Conservation (phyloP, 345 rosid genomes). For the Viola odorata region DNA sequence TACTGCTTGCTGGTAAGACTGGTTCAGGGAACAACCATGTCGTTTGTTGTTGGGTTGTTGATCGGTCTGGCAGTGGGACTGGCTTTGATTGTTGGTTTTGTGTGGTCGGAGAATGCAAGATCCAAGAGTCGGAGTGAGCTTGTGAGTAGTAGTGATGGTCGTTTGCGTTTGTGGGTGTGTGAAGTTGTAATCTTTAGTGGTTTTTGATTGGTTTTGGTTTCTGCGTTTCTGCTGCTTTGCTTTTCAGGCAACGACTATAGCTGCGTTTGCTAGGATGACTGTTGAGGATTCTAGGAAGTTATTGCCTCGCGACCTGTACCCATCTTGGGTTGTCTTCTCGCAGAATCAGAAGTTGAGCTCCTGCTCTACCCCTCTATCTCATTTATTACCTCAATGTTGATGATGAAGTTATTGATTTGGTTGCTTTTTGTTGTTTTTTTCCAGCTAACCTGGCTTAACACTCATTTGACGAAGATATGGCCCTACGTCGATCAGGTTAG, state of each 20-base stretch:
- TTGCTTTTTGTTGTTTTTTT: conserved; percentile 16
- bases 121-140: conserved; percentile 75
- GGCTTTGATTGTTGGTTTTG: conserved; percentile 66
- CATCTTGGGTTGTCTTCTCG: conserved; percentile 97
- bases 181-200: neutral
- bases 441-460: conserved; percentile 90
- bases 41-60: conserved; percentile 64
- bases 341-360: conserved; percentile 77
- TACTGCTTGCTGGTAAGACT: no score
- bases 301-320: conserved; percentile 71
- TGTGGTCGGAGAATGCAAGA: conserved; percentile 71
- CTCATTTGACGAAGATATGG: conserved; percentile 93
- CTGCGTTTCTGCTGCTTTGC: neutral
- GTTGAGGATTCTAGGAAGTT: conserved; percentile 89
- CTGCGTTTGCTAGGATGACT: conserved; percentile 94
- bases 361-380: neutral
- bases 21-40: conserved; percentile 9
- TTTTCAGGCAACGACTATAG: conserved; percentile 71
- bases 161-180: no score
- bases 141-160: conserved; percentile 37
- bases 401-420: conserved; percentile 13
- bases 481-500: conserved; percentile 75
- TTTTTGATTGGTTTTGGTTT: neutral
- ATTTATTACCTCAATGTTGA: neutral
- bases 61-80: conserved; percentile 64